Percentiles rank a stretch among this genome's conserved stretches.
Conservation (phyloP, 345 rosid genomes). For the Noccaea bulbosa region DNA sequence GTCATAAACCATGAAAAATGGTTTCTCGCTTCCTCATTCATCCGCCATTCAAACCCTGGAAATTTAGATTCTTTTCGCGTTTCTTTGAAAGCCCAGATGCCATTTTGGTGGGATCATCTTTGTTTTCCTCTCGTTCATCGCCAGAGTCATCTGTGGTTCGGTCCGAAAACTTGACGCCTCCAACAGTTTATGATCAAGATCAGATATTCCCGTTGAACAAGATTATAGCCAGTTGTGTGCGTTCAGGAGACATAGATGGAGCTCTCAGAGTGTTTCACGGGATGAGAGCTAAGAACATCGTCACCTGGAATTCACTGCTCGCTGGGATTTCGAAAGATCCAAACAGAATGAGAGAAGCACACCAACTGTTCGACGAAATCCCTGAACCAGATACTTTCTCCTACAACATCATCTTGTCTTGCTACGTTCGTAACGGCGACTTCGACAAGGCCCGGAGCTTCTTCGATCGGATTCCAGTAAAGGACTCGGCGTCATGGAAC, state of each 20-base stretch:
- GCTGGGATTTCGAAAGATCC: slow-evolving; percentile 50
- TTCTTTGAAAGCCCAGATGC: slow-evolving; percentile 36
- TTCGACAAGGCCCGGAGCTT: slow-evolving; percentile 52
- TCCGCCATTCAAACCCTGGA: slow-evolving; percentile 34
- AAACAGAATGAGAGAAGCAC: slow-evolving; percentile 56
- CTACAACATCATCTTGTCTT: slow-evolving; percentile 69
- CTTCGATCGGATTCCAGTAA: slow-evolving; percentile 57
- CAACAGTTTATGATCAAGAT: slow-evolving; percentile 12
- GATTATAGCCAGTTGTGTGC: slow-evolving; percentile 53
- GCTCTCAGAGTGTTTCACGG: slow-evolving; percentile 61
- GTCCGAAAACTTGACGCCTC: slow-evolving; percentile 29
- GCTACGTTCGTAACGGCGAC: slow-evolving; percentile 51
- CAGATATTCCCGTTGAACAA: slow-evolving; percentile 59
- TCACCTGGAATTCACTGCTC: slow-evolving; percentile 79
- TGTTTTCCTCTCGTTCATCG: slow-evolving; percentile 25
- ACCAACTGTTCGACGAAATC: slow-evolving; percentile 63
- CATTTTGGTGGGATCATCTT: slow-evolving; percentile 26
- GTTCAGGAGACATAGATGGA: slow-evolving; percentile 62
- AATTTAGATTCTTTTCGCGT: slow-evolving; percentile 30
- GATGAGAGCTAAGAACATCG: slow-evolving; percentile 60
- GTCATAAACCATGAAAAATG: slow-evolving; percentile 32
- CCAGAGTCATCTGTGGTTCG: slow-evolving; percentile 30
- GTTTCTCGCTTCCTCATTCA: slow-evolving; percentile 26
- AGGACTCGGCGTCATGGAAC: slow-evolving; percentile 73
- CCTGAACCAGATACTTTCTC: slow-evolving; percentile 67